Evolutionary conservation across 495 filamentous ascomycete genomes (phyloP).

Genomic region (Chaetomium tenue): DNA sequence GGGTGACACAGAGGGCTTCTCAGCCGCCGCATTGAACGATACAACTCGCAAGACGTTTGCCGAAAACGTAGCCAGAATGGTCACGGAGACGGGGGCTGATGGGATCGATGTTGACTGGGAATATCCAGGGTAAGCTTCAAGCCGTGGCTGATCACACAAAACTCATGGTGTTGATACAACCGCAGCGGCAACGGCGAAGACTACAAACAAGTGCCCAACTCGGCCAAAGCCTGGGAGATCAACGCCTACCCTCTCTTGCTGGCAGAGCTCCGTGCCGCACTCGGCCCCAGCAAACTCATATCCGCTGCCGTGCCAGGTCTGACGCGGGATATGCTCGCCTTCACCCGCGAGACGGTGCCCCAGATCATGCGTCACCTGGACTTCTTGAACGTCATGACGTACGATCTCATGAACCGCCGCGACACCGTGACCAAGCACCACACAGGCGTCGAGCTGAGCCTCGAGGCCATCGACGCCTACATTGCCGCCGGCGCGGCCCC

Average conservation of each 20-base stretch:
- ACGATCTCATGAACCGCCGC: slow-evolving; percentile 76
- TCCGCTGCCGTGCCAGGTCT: slow-evolving; percentile 72
- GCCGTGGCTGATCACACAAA: background rate
- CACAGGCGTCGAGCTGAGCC: slow-evolving; percentile 56
- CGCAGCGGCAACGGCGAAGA: slow-evolving; percentile 69
- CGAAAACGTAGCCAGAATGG: slow-evolving; percentile 62
- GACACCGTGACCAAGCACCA: slow-evolving; percentile 67
- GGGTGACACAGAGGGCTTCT: slow-evolving; percentile 66
- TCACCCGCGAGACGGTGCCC: slow-evolving; percentile 60
- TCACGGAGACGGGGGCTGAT: slow-evolving; percentile 61
- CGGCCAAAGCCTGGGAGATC: slow-evolving; percentile 59
- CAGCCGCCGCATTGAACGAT: slow-evolving; percentile 54
- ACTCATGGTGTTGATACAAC: background rate
- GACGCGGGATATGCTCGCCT: slow-evolving; percentile 68
- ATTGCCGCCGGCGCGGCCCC: slow-evolving; percentile 54
- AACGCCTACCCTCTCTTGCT: slow-evolving; percentile 64
- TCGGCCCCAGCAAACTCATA: slow-evolving; percentile 60
- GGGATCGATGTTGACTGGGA: slow-evolving; percentile 78
- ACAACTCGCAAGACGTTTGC: slow-evolving; percentile 57
- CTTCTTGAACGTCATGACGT: slow-evolving; percentile 77
- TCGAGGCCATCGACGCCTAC: slow-evolving; percentile 60
- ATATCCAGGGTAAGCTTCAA: slow-evolving; percentile 58
- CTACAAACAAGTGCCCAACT: slow-evolving; percentile 68
- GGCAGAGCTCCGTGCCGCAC: slow-evolving; percentile 54
- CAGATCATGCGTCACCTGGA: slow-evolving; percentile 63